phyloP scores from a whole-genome alignment of 2,329 filamentous ascomycete species.

The Exophiala dermatitidis region DNA sequence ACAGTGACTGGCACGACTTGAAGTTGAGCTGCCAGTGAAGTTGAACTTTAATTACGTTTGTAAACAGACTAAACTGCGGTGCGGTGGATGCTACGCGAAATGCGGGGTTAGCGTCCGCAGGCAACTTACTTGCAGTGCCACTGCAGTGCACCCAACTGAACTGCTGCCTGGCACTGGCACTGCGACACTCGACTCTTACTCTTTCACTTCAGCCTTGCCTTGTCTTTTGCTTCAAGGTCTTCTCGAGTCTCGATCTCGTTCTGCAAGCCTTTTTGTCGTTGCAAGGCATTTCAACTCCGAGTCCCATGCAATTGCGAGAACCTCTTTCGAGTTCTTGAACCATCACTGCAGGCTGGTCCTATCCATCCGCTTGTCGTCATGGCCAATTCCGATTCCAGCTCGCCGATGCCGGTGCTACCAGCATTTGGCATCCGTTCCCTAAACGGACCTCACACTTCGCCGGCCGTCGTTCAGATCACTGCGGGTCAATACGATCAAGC shows the following conservation, averaged over 20 bases:
- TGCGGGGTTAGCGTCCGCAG: background rate
- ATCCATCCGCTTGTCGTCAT: slow-evolving; percentile 4
- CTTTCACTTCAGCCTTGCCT: background rate
- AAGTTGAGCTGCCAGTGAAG: too few species aligned
- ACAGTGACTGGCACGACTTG: too few species aligned
- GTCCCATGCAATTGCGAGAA: background rate
- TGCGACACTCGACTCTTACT: background rate
- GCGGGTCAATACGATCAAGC: slow-evolving; percentile 39
- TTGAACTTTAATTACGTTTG: too few species aligned
- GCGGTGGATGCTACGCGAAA: background rate
- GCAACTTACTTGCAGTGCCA: background rate
- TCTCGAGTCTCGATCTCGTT: too few species aligned
- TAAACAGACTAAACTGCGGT: too few species aligned
- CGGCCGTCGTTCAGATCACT: slow-evolving; percentile 37
- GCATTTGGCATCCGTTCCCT: slow-evolving; percentile 26
- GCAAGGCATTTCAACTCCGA: background rate
- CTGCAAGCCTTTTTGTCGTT: background rate
- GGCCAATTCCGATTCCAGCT: background rate
- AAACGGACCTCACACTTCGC: slow-evolving; percentile 18
- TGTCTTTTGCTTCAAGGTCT: background rate
- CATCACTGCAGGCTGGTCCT: background rate
- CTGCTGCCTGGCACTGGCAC: background rate
- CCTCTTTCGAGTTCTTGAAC: background rate
- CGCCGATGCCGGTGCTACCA: slow-evolving; percentile 13
- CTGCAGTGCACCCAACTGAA: background rate